phyloP scores from a whole-genome alignment of 495 filamentous ascomycete species.

The Podospora pseudoanserina region DNA sequence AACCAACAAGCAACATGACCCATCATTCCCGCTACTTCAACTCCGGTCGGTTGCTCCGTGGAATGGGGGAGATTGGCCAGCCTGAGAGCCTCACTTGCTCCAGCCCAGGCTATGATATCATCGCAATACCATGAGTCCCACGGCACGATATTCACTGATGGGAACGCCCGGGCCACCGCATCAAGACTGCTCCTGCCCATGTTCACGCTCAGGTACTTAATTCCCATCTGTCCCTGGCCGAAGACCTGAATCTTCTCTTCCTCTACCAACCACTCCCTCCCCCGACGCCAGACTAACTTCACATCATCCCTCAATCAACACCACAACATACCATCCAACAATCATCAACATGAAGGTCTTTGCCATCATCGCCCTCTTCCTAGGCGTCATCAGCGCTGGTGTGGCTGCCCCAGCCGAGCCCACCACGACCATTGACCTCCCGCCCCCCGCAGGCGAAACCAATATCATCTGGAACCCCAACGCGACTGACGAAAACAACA shows the following conservation, averaged over 20 bases:
- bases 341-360: background rate
- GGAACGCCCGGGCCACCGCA: too few relatives aligned
- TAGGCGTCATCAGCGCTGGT: background rate
- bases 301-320: background rate
- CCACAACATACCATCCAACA: background rate
- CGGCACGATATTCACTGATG: background rate
- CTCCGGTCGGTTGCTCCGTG: background rate
- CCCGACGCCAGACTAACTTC: background rate
- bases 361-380: background rate
- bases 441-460: background rate
- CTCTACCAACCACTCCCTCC: background rate
- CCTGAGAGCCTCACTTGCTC: background rate
- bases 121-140: background rate
- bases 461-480: background rate
- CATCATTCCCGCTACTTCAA: background rate
- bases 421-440: background rate
- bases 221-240: background rate
- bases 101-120: background rate
- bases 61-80: background rate
- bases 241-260: background rate
- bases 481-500: background rate
- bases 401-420: background rate
- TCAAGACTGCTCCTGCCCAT: background rate
- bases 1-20: too few relatives aligned
- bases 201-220: background rate